Base-by-base conservation (phyloP, 352 stramenopile genomes). In the Phytophthora melonis region DNA sequence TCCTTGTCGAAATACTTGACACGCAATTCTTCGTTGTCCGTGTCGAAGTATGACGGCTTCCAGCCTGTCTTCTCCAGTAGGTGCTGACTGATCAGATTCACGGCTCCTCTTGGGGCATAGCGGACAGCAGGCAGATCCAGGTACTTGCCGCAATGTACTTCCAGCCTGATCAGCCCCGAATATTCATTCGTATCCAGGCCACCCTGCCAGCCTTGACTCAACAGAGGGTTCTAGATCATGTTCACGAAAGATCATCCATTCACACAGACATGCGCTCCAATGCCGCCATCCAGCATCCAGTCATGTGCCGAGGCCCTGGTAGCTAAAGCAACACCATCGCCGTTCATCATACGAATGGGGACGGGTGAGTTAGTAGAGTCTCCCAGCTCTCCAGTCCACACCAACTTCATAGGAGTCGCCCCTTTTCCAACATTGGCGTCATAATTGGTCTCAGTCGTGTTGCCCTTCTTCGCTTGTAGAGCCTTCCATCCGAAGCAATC, bases 271-370 rank as follows among this genome's bases (percentile, higher is more conserved):
- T 62, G 52, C 8, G 52, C 52, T 11, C 62, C 62, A 39, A 52
- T 52, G 32, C 62, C 62, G 41, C 36, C 61, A 57, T 62, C 53
- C 10, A 62, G 27, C 53, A 67, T 67, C 60, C 60, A 49, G 18
- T 67, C 19, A 45, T 54, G 34, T 2, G 10, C 3, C n/a, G 14
- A 47, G 9, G 8, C 49, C 34, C 30, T 1, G 8, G 16, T 19
- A 18, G 34, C 21, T 23, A 16, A 16, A 13, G 18, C 43, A n/a
- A 52, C n/a, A 11, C 21, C 25, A 21, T 52, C 7, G 13, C 1
- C 18, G 8, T 50, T 34, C 21, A 39, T 23, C 61, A 68, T 55
- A 14, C n/a, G 61, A 14, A 68, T 68, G 3, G 61, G 61, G 6
- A 68, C 61, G 32, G 61, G 61, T 14, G 61, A 50, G 16, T 68